phyloP scores from a whole-genome alignment of 73 alveolate genomes.

The Paraurostyla sp. region DNA sequence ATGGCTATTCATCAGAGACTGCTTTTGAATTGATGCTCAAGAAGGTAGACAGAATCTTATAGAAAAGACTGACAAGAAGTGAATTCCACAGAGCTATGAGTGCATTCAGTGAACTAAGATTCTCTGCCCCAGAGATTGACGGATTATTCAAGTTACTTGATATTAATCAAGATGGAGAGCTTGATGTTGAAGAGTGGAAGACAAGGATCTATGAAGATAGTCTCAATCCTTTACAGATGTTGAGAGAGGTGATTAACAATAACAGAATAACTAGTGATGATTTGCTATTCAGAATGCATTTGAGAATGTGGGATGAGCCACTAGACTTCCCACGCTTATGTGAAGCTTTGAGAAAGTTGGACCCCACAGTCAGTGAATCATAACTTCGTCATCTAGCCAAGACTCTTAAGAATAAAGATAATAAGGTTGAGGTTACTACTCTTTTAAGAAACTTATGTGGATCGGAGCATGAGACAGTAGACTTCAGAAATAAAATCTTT shows the following conservation, averaged over 20 bases:
- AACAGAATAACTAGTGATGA: conserved; percentile 69
- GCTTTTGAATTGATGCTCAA: conserved; percentile 57
- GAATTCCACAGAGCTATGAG: conserved; percentile 56
- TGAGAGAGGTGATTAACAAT: conserved; percentile 58
- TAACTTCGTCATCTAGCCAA: conserved; percentile 58
- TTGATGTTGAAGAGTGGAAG: conserved; percentile 77
- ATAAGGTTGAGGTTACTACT: conserved; percentile 64
- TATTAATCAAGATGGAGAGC: conserved; percentile 64
- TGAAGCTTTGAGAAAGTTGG: conserved; percentile 65
- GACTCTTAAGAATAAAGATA: conserved; percentile 41
- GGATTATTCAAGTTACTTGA: conserved; percentile 62
- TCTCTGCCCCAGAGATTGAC: conserved; percentile 74
- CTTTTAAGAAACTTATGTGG: conserved; percentile 62
- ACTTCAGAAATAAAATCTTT: conserved; percentile 67
- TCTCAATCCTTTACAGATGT: conserved; percentile 67
- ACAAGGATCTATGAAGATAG: conserved; percentile 68
- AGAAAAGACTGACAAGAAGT: conserved; percentile 44
- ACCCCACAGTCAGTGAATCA: conserved; percentile 58
- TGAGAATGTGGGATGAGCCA: conserved; percentile 76
- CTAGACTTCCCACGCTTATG: conserved; percentile 54
- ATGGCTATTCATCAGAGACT: conserved; percentile 63
- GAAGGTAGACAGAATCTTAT: conserved; percentile 23
- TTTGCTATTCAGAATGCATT: conserved; percentile 57
- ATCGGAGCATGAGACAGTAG: conserved; percentile 66
- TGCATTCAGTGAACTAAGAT: conserved; percentile 14